Percentiles rank a stretch among this genome's conserved stretches.
Evolutionary conservation across 169 alveolate genomes (phyloP).

Genomic region (Cyclospora cayetanensis): DNA sequence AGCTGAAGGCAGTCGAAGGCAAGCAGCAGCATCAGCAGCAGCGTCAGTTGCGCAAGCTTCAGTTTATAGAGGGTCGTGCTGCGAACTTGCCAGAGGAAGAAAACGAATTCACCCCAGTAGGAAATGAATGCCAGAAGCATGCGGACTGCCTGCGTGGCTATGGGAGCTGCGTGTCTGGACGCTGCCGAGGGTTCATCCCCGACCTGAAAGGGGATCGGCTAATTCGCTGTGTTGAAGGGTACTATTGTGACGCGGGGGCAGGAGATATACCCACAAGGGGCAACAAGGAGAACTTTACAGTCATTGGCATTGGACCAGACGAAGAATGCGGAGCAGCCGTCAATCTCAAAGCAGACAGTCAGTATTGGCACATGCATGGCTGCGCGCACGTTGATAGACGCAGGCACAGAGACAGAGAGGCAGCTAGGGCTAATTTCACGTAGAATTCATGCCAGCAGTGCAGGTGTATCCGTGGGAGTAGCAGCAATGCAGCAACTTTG

Average conservation of each 20-base stretch:
- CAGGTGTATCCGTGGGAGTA: no score
- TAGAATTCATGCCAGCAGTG: no score
- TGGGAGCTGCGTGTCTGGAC: constrained; percentile 58
- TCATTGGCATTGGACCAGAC: constrained; percentile 53
- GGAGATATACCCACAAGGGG: constrained; percentile 60
- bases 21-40: constrained; percentile 63
- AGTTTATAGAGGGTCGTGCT: constrained; percentile 53
- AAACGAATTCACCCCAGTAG: background rate
- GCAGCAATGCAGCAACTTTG: no score
- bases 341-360: constrained; percentile 53
- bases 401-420: no score
- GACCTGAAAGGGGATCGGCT: constrained; percentile 64
- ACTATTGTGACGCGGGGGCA: constrained; percentile 52
- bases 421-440: no score
- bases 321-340: constrained; percentile 66
- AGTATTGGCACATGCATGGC: background rate
- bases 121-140: constrained; percentile 50
- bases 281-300: constrained; percentile 21
- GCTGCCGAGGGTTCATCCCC: constrained; percentile 61
- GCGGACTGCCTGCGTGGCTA: constrained; percentile 63
- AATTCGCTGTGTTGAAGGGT: constrained; percentile 72
- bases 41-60: constrained; percentile 34
- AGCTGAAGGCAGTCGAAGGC: constrained; percentile 69
- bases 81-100: constrained; percentile 28
- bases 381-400: no score